Base-by-base conservation (phyloP, 306 rosid species). In the Vigna radiata region DNA sequence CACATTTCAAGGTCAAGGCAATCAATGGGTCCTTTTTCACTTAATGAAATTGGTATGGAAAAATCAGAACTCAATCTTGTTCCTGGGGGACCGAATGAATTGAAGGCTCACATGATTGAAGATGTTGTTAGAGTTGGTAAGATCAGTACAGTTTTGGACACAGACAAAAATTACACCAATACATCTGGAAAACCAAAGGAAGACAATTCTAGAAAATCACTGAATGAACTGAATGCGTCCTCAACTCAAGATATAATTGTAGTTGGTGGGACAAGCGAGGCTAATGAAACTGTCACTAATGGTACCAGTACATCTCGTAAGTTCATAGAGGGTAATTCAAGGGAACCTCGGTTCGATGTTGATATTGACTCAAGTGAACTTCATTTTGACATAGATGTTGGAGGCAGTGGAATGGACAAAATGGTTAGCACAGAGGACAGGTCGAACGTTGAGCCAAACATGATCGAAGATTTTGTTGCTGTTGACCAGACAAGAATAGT, bases 1-100 rank as follows among this genome's bases (percentile, higher is more conserved):
- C 88, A 82, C 64, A 76, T 87, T 77, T 85, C 72, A 48, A 85
- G 14, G 76, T 79, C 89, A 83, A 89, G 41, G 71, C 47, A 86
- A 70, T 85, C 90, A 58, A 64, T 48, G 14, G 87, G 90, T 85
- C 87, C 88, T 56, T 92, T 89, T 92, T 86, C 99, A 53, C 76
- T 81, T 83, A 46, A 68, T 81, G 88, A 84, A 55, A 73, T 77
- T 72, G 91, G 77, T 50, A 19, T 14, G 62, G 29, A 18, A 58
- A 66, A 46, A 47, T 53, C 77, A 43, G 84, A 72, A 41, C 73
- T 23, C 72, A 81, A 84, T 53, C 77, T 69, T 79, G 88, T 73
- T 79, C 68, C 70, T 67, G 83, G 72, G 50, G 77, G 77, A 84
- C 77, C 82, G 72, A 77, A 79, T 67, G 66, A 60, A 64, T 54